Evolutionary conservation across 257 asterid species (phyloP).

Genomic region (Solanum appendiculatum): DNA sequence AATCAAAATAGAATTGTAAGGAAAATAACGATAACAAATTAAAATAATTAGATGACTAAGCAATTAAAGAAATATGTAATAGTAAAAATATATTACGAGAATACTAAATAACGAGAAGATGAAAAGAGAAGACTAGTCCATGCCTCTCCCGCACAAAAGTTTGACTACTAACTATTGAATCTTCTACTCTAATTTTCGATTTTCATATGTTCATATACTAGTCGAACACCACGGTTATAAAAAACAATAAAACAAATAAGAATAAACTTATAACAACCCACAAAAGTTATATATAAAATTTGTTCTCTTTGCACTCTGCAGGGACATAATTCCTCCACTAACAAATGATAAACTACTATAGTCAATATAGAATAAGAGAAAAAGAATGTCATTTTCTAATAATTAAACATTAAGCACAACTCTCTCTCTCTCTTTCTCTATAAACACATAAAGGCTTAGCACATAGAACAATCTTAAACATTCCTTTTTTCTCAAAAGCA

Average conservation of each 20-base stretch:
- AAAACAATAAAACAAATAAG: neutral
- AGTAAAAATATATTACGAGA: too few relatives aligned
- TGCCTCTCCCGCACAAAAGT: neutral
- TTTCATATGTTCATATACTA: neutral
- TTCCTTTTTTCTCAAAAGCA: slow-evolving; percentile 36
- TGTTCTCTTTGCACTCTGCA: neutral
- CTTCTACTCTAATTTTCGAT: neutral
- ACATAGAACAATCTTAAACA: slow-evolving; percentile 33
- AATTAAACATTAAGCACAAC: neutral
- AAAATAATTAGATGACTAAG: neutral
- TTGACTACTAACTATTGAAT: neutral
- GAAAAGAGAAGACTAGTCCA: neutral
- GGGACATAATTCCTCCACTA: neutral
- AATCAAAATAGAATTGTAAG: neutral
- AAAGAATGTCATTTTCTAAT: neutral
- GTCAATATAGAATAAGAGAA: neutral
- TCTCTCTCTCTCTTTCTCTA: neutral
- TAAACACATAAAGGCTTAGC: slow-evolving; percentile 6
- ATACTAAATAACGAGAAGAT: too few relatives aligned
- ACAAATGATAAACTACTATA: neutral
- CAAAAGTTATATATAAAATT: neutral
- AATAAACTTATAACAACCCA: neutral
- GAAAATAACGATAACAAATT: neutral
- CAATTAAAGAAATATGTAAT: neutral
- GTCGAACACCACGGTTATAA: neutral